phyloP scores from a whole-genome alignment of 352 stramenopile species.

The Bremia lactucae region DNA sequence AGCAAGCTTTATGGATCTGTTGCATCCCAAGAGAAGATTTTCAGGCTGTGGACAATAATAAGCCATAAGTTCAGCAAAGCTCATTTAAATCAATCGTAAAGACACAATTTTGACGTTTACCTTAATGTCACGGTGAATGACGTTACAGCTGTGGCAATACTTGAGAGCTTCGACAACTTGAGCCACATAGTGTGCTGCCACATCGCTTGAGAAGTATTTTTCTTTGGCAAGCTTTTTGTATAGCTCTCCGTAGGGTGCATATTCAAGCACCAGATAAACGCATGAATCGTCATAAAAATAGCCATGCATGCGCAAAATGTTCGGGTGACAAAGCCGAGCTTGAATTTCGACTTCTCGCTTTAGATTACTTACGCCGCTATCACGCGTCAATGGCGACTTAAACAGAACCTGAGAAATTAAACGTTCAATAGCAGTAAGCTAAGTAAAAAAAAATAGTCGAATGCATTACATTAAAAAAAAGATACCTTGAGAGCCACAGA shows the following conservation, averaged over 20 bases:
- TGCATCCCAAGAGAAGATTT: slow-evolving; percentile 68
- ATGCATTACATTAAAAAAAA: not conserved
- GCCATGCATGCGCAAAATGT: slow-evolving; percentile 62
- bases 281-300: slow-evolving; percentile 84
- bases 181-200: slow-evolving; percentile 57
- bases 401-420: slow-evolving; percentile 74
- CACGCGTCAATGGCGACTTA: slow-evolving; percentile 47
- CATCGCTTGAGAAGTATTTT: slow-evolving; percentile 36
- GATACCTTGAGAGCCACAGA: slow-evolving; percentile 74
- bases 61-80: too few species aligned
- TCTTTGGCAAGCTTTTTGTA: slow-evolving; percentile 67
- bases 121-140: slow-evolving; percentile 87
- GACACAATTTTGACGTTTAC: too few species aligned
- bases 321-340: slow-evolving; percentile 56
- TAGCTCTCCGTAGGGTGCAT: slow-evolving; percentile 65
- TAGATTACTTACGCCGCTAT: slow-evolving; percentile 46
- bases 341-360: slow-evolving; percentile 83
- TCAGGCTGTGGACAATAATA: slow-evolving; percentile 45
- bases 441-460: not conserved
- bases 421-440: not conserved
- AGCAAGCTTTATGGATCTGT: slow-evolving; percentile 75
- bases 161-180: slow-evolving; percentile 69
- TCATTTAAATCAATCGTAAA: too few species aligned
- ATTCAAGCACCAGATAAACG: slow-evolving; percentile 80
- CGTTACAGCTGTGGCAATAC: slow-evolving; percentile 63